Evolutionary conservation across 768 basidiomycete species (phyloP).

Genomic region (Pulveroboletus sp.): DNA sequence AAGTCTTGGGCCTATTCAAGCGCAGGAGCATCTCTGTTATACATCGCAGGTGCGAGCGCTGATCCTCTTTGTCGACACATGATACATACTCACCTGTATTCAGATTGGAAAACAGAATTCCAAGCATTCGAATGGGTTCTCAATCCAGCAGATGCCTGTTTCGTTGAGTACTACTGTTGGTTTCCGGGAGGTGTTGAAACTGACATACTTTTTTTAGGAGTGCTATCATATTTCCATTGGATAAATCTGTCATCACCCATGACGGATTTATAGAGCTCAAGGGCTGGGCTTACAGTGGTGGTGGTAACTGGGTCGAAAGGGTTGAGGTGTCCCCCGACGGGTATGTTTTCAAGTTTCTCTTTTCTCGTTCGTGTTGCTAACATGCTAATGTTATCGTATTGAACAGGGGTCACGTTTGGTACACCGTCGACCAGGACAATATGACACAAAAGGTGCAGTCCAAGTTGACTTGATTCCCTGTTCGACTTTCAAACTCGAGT

Average conservation of each 20-base stretch:
- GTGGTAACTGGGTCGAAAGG: conserved; percentile 54
- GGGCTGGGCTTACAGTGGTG: conserved; percentile 45
- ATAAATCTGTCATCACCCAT: conserved; percentile 47
- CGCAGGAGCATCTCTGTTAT: conserved; percentile 53
- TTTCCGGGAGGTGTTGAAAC: neutral
- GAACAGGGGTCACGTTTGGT: conserved; percentile 15
- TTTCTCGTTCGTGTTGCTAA: neutral
- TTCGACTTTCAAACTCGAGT: neutral
- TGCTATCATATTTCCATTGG: conserved; percentile 16
- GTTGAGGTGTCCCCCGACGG: conserved; percentile 45
- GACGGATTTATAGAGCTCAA: conserved; percentile 44
- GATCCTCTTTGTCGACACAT: neutral
- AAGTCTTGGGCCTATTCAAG: conserved; percentile 51
- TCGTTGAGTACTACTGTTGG: conserved; percentile 38
- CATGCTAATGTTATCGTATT: neutral
- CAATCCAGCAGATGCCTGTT: conserved; percentile 57
- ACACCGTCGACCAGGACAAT: conserved; percentile 11
- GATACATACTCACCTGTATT: neutral
- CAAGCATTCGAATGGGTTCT: conserved; percentile 53
- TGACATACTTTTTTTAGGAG: conserved; percentile 4
- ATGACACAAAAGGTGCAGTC: conserved; percentile 15
- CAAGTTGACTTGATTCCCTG: conserved; percentile 5
- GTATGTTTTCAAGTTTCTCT: neutral
- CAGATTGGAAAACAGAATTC: conserved; percentile 46
- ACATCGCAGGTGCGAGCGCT: conserved; percentile 40